phyloP scores from a whole-genome alignment of 805 yeast species.

The Myxozyma sirexii region DNA sequence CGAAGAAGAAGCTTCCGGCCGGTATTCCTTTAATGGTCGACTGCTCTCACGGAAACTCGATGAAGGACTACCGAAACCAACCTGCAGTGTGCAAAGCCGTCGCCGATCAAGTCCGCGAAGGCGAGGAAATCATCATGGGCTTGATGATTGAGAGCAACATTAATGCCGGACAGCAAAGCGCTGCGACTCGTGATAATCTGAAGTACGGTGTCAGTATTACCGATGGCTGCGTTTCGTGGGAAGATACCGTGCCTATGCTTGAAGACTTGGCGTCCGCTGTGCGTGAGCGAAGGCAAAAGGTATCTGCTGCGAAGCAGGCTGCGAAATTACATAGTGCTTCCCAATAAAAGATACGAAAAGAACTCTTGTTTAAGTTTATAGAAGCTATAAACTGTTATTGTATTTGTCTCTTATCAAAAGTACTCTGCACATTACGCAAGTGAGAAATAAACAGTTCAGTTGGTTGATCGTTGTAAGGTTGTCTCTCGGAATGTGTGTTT shows the following conservation, averaged over 20 bases:
- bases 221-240: slow-evolving; percentile 95
- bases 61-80: slow-evolving; percentile 91
- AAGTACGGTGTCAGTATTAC: slow-evolving; percentile 96
- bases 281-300: slow-evolving; percentile 54
- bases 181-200: slow-evolving; percentile 61
- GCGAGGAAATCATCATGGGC: slow-evolving; percentile 82
- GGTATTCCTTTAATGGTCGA: slow-evolving; percentile 73
- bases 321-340: slow-evolving; percentile 3
- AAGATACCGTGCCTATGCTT: slow-evolving; percentile 80
- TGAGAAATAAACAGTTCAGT: too few relatives aligned
- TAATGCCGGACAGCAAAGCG: slow-evolving; percentile 86
- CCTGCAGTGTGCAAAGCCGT: slow-evolving; percentile 86
- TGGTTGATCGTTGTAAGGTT: too few relatives aligned
- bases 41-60: slow-evolving; percentile 97
- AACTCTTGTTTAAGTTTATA: not conserved
- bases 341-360: not conserved
- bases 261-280: slow-evolving; percentile 80
- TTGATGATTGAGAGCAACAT: slow-evolving; percentile 95
- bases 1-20: slow-evolving; percentile 65
- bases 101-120: slow-evolving; percentile 77
- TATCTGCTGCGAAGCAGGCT: slow-evolving; percentile 10
- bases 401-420: not conserved
- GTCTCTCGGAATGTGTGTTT: too few relatives aligned
- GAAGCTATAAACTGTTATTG: not conserved
- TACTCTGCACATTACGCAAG: too few relatives aligned